These are phyloP conservation scores for Cutaneotrichosporon spelunceum DNA, from an alignment of 1,284 basidiomycete species.

Conservation along the genomic window DNA sequence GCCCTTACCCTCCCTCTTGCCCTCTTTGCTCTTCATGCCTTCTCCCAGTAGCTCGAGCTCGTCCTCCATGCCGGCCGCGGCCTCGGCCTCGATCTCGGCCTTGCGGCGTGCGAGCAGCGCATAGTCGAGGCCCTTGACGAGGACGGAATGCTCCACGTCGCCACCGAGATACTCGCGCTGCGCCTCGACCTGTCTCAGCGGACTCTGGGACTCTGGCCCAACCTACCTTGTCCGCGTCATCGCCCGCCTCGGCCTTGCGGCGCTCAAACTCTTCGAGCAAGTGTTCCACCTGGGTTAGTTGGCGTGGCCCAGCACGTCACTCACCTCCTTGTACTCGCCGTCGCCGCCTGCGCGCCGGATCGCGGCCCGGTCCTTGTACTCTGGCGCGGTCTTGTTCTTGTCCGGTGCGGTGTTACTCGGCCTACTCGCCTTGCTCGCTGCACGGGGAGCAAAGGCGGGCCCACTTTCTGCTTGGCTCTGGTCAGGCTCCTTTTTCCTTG, in stretches of 20 bases:
- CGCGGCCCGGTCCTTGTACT: conserved; percentile 50
- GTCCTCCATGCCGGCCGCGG: conserved; percentile 65
- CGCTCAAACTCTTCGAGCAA: conserved; percentile 75
- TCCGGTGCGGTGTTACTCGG: too few species aligned
- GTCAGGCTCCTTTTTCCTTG: conserved; percentile 4
- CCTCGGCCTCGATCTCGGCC: conserved; percentile 58
- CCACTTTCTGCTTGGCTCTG: neutral
- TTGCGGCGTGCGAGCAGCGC: conserved; percentile 79
- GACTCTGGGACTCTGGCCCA: too few species aligned
- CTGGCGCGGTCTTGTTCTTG: conserved; percentile 30
- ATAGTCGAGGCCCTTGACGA: conserved; percentile 85
- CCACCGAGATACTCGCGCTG: conserved; percentile 81
- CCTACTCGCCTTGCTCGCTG: conserved; percentile 15
- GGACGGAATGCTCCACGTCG: conserved; percentile 75
- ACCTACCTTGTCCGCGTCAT: conserved; percentile 49
- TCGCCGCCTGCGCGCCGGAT: conserved; percentile 43
- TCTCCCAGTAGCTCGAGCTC: conserved; percentile 61
- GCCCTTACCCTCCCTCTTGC: conserved; percentile 14
- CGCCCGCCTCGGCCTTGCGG: conserved; percentile 60
- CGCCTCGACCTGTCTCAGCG: conserved; percentile 67
- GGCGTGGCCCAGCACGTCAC: conserved; percentile 11
- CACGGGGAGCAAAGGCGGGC: conserved; percentile 37
- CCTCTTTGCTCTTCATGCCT: conserved; percentile 28
- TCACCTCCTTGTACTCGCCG: conserved; percentile 47
- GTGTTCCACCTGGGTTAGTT: conserved; percentile 63